phyloP scores from a whole-genome alignment of 1,139 yeast species.

The Martiniozyma asiatica region DNA sequence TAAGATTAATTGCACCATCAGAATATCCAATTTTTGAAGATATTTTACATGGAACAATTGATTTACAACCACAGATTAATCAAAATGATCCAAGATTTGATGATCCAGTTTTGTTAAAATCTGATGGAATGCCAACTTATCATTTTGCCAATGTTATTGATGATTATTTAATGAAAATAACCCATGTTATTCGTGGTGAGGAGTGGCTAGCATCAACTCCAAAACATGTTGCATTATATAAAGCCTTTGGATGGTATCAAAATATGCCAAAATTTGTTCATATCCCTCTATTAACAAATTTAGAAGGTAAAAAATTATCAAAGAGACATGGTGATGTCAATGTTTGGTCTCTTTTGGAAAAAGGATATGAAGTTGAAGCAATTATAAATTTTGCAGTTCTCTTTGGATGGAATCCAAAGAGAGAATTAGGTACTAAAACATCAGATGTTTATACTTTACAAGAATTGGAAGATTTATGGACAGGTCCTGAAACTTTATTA shows the following conservation, averaged over 20 bases:
- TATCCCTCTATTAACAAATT: slow-evolving; percentile 73
- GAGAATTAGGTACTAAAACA: slow-evolving; percentile 38
- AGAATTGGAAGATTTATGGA: slow-evolving; percentile 35
- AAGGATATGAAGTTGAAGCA: slow-evolving; percentile 77
- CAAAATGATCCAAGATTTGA: slow-evolving; percentile 63
- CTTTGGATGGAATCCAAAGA: slow-evolving; percentile 88
- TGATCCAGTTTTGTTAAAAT: slow-evolving; percentile 79
- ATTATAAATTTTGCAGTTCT: slow-evolving; percentile 76
- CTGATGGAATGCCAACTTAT: slow-evolving; percentile 90
- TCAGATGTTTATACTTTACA: slow-evolving; percentile 51
- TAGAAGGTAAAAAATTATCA: slow-evolving; percentile 68
- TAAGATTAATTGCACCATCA: slow-evolving; percentile 62
- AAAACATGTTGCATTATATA: slow-evolving; percentile 76
- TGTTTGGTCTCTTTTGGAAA: slow-evolving; percentile 41
- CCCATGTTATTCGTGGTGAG: slow-evolving; percentile 94
- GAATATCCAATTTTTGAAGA: slow-evolving; percentile 58
- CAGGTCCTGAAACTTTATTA: slow-evolving; percentile 28
- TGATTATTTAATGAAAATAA: slow-evolving; percentile 83
- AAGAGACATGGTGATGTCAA: slow-evolving; percentile 80
- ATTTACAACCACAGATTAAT: slow-evolving; percentile 74
- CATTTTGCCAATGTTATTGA: slow-evolving; percentile 95
- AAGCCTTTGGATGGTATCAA: slow-evolving; percentile 77
- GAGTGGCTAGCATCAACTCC: slow-evolving; percentile 98
- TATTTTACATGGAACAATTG: slow-evolving; percentile 61
- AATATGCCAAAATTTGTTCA: slow-evolving; percentile 62